Evolutionary conservation across 1,284 basidiomycete species (phyloP), one percentile per base, ranked within the genome.

Genomic region (Microbotryomycetes sp.): DNA sequence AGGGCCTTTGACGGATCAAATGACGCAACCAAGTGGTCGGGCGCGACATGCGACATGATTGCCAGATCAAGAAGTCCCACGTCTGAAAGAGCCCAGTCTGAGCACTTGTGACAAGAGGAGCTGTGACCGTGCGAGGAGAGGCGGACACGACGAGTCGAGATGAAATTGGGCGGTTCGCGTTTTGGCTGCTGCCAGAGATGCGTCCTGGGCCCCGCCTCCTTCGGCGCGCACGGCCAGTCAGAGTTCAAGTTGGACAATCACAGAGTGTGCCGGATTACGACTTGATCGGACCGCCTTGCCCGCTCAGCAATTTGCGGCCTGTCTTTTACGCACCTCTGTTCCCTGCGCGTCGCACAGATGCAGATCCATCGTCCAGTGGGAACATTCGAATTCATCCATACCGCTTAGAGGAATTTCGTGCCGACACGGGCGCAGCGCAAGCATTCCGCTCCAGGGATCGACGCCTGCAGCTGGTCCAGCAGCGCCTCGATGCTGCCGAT

Each of bases 1-100:
- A 86, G 94, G 61, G 93, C 82, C 2, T 82, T 79, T 15, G 79
- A 71, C 1, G 92, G 85, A 66, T 97, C 86, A 68, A 96, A 98
- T 68, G 85, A 86, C 7, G 83, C 81, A 52, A 88, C 81, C 60
- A 97, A 83, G 76, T 97, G 56, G 4, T 50, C 54, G 4, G 56
- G 56, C 35, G 35, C 18, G 11, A 41, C 35, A 18, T 41, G 9
- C 35, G 35, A 41, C 35, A 41, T 41, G 11, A 18, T 11, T 41
- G 35, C 35, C 35, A 9, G 35, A 11, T 41, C 11, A 41, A 41
- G 35, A 11, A 9, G 35, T 11, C 35, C 35, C 9, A n/a, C n/a
- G n/a, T n/a, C n/a, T n/a, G n/a, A n/a, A n/a, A n/a, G n/a, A 41
- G 35, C 35, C 35, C 35, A 41, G 18, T 18, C 18, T 41, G 35